Base-by-base conservation (phyloP, 768 basidiomycete species). In the Pleurotus tuber-regium region DNA sequence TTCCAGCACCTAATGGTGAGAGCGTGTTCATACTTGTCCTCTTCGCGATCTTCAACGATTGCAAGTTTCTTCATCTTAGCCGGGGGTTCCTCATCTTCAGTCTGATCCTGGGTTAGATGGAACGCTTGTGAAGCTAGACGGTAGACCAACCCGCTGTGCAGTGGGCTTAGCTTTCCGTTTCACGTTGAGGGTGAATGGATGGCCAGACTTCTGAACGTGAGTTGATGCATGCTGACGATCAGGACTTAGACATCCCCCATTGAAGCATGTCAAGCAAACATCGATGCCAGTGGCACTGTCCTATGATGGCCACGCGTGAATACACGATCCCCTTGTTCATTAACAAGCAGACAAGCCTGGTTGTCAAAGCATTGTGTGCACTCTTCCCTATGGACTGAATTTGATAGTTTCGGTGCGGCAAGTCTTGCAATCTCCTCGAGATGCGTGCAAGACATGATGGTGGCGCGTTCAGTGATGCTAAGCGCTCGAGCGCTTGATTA, bases 321-420 rank as follows among this genome's bases (percentile, higher is more conserved):
- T n/a, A 31, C 43, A 50, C 26, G 43, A 21, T 53, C 21, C 46
- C 42, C 42, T 16, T 19, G 40, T 26, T 14, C 43, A 35, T 21
- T 35, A 30, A 24, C 4, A 24, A 42, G 26, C 43, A 16, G 28
- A 62, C 66, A 53, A 25, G 87, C 92, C 82, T 98, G 95, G 61
- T 82, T 83, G 67, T 98, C 95, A 64, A 98, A 99, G 63, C 96
- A 99, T 53, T 95, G 93, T 0, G 95, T 97, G 63, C 96, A 99
- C 67, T 98, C 95, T 69, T 97, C 92, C 6, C 94, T 73, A 59
- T 94, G 86, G 0, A 93, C 89, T 0, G 79, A 78, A 55, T 92
- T 86, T 3, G 80, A 84, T 0, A 86, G 69, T 42, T 68, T 78
- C 0, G 91, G 90, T 0, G 73, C 73, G 29, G 72, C 65, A 0